Percentiles rank a stretch among this genome's conserved stretches.
These are phyloP conservation scores for Tolypocladium ophioglossoides DNA, from an alignment of 2,329 filamentous ascomycete genomes.

Conservation along the genomic window DNA sequence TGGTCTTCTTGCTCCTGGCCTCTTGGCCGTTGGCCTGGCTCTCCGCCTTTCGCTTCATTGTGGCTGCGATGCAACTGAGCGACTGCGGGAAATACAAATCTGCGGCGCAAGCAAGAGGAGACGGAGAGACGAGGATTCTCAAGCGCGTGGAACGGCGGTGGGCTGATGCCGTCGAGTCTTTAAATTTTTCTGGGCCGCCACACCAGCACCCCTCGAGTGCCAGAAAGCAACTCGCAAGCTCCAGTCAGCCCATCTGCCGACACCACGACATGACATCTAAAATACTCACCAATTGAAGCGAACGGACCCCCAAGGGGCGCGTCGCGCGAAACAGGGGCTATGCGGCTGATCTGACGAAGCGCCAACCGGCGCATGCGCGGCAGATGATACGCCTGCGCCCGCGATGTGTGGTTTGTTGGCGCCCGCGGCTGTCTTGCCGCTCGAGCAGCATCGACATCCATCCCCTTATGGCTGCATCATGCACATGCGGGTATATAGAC, in stretches of 20 bases:
- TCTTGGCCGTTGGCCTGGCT: constrained; percentile 30
- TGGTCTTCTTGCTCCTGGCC: constrained; percentile 42
- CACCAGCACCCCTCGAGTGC: too few species aligned
- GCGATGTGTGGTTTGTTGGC: too few species aligned
- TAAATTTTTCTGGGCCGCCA: neutral
- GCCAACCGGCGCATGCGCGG: too few species aligned
- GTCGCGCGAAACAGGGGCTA: neutral
- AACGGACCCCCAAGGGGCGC: neutral
- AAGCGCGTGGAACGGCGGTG: neutral
- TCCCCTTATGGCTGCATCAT: neutral
- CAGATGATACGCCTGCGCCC: too few species aligned
- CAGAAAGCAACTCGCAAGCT: neutral
- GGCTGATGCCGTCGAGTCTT: neutral
- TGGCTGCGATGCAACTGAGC: constrained; percentile 10
- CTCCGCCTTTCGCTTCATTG: constrained; percentile 52
- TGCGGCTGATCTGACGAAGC: neutral
- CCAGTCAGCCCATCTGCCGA: neutral
- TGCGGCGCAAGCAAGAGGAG: neutral
- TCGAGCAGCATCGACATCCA: neutral
- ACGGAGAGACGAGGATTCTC: neutral
- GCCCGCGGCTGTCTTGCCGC: neutral
- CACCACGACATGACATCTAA: neutral
- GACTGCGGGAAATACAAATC: neutral
- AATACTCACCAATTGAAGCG: neutral
- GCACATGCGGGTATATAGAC: neutral